Evolutionary conservation across 345 rosid species (phyloP).

Genomic region (Ricinus communis): DNA sequence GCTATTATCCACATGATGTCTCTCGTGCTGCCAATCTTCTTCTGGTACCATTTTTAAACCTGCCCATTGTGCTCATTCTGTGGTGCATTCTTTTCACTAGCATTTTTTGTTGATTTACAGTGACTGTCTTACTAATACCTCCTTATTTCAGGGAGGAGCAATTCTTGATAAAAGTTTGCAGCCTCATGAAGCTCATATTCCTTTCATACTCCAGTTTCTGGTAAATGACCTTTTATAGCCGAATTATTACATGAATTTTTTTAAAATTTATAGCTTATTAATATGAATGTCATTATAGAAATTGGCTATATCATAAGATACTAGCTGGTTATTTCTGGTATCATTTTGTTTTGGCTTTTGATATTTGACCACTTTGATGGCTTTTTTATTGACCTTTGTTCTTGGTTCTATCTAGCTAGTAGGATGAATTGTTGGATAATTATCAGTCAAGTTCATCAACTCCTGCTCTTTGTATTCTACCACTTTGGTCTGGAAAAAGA

Average conservation of each 20-base stretch:
- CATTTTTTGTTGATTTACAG: neutral
- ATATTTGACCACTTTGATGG: neutral
- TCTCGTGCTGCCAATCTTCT: constrained; percentile 68
- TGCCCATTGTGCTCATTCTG: neutral
- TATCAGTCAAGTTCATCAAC: neutral
- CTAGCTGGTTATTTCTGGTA: neutral
- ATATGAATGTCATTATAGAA: neutral
- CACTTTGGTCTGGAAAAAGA: neutral
- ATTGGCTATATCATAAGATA: neutral
- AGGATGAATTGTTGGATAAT: neutral
- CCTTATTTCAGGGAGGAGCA: constrained; percentile 58
- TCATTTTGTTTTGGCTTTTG: too few species aligned
- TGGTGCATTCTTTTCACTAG: neutral
- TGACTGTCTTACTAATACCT: neutral
- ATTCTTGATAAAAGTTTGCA: constrained; percentile 71
- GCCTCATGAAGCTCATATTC: constrained; percentile 94
- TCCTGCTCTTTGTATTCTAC: neutral
- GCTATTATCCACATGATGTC: constrained; percentile 78
- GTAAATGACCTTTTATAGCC: constrained; percentile 33
- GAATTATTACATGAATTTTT: neutral
- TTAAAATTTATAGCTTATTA: neutral
- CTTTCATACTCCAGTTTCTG: constrained; percentile 89
- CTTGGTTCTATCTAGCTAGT: too few species aligned
- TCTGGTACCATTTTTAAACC: constrained; percentile 45
- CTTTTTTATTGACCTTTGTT: neutral